Conservation (phyloP, 2,329 filamentous ascomycete species). For the Orbilia ellipsospora region DNA sequence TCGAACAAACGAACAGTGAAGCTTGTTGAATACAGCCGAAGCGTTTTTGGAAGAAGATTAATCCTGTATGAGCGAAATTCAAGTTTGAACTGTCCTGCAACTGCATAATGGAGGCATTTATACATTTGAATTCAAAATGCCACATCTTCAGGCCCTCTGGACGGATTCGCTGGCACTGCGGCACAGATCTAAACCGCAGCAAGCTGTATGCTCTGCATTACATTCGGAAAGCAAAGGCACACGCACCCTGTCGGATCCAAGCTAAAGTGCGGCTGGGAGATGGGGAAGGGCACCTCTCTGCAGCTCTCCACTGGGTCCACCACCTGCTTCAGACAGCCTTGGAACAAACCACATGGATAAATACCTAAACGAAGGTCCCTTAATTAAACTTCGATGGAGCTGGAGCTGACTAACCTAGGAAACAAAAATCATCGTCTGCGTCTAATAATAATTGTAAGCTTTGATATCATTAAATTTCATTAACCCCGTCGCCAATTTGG, state of each 20-base stretch:
- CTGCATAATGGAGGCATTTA: constrained; percentile 23
- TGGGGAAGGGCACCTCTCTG: constrained; percentile 1
- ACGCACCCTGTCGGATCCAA: background rate
- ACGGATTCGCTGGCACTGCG: constrained; percentile 38
- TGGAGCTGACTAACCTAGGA: constrained; percentile 36
- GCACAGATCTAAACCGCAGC: constrained; percentile 9
- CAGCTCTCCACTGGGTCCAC: too few species aligned
- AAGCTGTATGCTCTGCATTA: constrained; percentile 9
- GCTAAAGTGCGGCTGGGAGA: constrained; percentile 41
- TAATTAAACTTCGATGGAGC: constrained; percentile 18
- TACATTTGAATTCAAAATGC: constrained; percentile 1
- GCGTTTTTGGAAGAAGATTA: constrained; percentile 1
- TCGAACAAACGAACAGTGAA: constrained; percentile 38
- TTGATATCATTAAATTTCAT: constrained; percentile 19
- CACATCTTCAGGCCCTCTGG: constrained; percentile 15
- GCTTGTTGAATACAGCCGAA: background rate
- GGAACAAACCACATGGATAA: constrained; percentile 15
- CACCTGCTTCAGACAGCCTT: background rate
- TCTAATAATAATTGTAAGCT: too few species aligned
- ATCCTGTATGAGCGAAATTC: constrained; percentile 35
- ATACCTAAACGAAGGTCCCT: constrained; percentile 8
- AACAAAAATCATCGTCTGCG: too few species aligned
- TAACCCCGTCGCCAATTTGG: background rate
- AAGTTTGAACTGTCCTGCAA: constrained; percentile 3
- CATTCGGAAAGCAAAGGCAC: constrained; percentile 10